Base-by-base conservation (phyloP, 306 rosid species). In the Trichosanthes truncata region DNA sequence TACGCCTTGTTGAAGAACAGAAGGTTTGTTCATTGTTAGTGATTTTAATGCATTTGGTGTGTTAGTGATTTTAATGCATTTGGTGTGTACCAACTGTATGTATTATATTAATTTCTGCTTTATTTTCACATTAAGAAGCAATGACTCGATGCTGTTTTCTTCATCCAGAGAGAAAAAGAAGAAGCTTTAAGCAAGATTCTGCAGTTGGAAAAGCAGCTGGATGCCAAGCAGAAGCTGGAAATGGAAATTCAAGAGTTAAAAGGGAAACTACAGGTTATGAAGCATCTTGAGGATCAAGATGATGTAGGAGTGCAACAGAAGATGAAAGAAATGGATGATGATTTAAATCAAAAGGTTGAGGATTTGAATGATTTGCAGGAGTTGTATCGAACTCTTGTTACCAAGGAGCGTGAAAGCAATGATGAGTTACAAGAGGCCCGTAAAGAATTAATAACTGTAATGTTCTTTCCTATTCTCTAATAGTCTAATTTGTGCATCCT, bases 351-450 rank as follows among this genome's bases (percentile, higher is more conserved):
- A 17, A 92, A 95, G 84, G 33, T 69, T 74, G 99, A 90, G 0
- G 80, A 81, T 82, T 85, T 92, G 76, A 91, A 87, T 0, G 74
- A 43, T 82, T 41, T 89, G 88, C 97, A 91, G 48, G 6, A 53
- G 40, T 79, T 87, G 75, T 89, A 95, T 87, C 81, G 77, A 60
- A 79, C 89, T 49, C 97, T 95, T 61, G 75, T 95, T 35, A 43
- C 75, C 75, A 93, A 90, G 81, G 97, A 95, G 88, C 99, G 99
- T n/a, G 85, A 82, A 63, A 91, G 96, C 91, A 95, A 95, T 74
- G 97, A 91, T 86, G 99, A 95, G 80, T 83, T 95, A 25, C 97
- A 95, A 76, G 85, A 91, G 25, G 99, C 99, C 56, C 99, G 99
- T 38, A 92, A 90, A 89, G 89, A 81, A 68, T 69, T 95, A 41